Conservation (phyloP, 306 rosid genomes). For the Prunus kanzakura region DNA sequence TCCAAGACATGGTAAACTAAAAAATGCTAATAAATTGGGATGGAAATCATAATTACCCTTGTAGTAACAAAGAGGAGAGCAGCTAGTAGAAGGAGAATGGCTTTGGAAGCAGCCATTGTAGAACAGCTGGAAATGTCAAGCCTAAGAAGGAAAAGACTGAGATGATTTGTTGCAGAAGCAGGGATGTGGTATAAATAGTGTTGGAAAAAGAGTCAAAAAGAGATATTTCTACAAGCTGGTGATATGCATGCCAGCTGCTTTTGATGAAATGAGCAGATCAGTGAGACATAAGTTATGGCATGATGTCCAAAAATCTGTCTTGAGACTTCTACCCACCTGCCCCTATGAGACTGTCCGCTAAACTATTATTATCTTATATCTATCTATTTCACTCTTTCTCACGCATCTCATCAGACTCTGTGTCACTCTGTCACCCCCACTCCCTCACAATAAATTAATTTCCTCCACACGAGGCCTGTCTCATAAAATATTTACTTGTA, state of each 20-base stretch:
- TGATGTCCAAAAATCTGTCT: neutral
- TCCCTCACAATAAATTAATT: neutral
- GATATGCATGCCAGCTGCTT: neutral
- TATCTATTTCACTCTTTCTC: neutral
- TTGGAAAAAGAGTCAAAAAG: neutral
- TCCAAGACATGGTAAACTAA: neutral
- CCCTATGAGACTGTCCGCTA: neutral
- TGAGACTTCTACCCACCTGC: neutral
- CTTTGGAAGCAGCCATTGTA: slow-evolving; percentile 52
- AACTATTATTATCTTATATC: neutral
- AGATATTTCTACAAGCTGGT: neutral
- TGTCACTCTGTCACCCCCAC: too few relatives aligned
- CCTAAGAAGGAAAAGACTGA: neutral
- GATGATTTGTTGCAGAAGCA: neutral
- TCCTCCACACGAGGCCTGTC: neutral
- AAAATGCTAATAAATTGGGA: neutral
- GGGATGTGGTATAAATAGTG: slow-evolving; percentile 33
- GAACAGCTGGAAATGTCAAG: neutral
- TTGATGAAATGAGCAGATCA: neutral
- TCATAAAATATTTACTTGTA: neutral
- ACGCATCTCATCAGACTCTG: neutral
- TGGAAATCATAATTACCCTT: slow-evolving; percentile 23
- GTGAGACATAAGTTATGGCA: neutral
- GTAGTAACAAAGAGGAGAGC: slow-evolving; percentile 37
- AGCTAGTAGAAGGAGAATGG: slow-evolving; percentile 34